Evolutionary conservation across 331 rosid genomes (phyloP), one percentile per base, ranked within the genome.

Genomic region (Cydonia oblonga): DNA sequence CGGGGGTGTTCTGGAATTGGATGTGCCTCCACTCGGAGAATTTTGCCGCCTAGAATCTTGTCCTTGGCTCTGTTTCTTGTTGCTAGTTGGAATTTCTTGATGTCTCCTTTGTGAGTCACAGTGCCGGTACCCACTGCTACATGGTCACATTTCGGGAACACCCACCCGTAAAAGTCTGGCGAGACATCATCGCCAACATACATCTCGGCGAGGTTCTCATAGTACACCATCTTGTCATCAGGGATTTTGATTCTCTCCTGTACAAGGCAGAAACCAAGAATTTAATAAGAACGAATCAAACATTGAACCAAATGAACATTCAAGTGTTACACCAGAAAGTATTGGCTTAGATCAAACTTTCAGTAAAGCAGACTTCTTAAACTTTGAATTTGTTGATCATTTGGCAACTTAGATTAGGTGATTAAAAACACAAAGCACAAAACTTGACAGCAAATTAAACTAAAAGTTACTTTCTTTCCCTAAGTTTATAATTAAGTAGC

Each of bases 111-210:
- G 89, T 90, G 96, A 19, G 98, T 92, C 74, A 92, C 98, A 0
- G 98, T 92, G 30, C 98, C 98, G 0, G 98, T 92, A 24, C 98
- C 98, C 4, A 92, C 98, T 14, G 98, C 98, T 10, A 92, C 98
- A 16, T 92, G 98, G 81, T 92, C 98, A 58, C 92, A 90, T 73
- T 92, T 92, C 0, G 98, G 98, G 80, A 92, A 92, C 20, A 92
- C 98, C 98, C 98, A 92, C 1, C 98, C 96, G 5, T 90, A 92
- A 75, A 92, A 92, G 81, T 92, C 98, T 0, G 96, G 98, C 0
- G 98, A 92, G 19, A 92, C 98, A 28, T 92, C 98, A 57, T 92
- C 98, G 0, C 98, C 98, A 2, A 92, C 96, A 9, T 92, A 92
- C 96, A 92, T 90, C 87, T 92, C 96, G 0, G 98, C 96, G 38